Base-by-base conservation (phyloP, 768 basidiomycete genomes). In the Rhodotorula taiwanensis region DNA sequence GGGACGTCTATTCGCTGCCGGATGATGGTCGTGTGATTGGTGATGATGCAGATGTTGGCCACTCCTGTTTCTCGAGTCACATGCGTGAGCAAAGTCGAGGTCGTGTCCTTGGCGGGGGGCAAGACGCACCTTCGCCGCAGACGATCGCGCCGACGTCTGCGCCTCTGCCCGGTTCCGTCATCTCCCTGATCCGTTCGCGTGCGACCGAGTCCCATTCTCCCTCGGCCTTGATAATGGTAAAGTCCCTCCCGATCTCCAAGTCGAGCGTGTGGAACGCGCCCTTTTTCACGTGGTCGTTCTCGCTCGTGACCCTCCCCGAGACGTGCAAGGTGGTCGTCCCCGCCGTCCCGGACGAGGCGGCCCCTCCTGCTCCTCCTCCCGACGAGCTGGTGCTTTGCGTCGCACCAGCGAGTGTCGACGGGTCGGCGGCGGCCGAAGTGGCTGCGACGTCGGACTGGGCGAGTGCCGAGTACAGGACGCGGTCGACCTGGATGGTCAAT, bases 71-170 rank as follows among this genome's bases (percentile, higher is more conserved):
- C 20, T 10, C 31, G 3, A n/a, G 8, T 20, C 33, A 28, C 31
- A 31, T 21, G 3, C 2, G 30, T 9, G 16, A 4, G 30, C 13
- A 16, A 27, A 47, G 51, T 28, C 27, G 54, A 41, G 34, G 13
- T 53, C 21, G 1, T 28, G 27, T 45, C 31, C 53, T n/a, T n/a
- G n/a, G n/a, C n/a, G n/a, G 23, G 11, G 4, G 6, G 45, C 39
- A 48, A 21, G 0, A 62, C 75, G 61, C 53, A 82, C 83, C 95
- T 79, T 99, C 95, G 39, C 95, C 94, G 69, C 89, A 90, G 7
- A 99, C 89, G 28, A 99, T 81, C 0, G 95, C 95, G 20, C 89
- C 95, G 7, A 99, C 86, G 72, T 99, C 95, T 8, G 95, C 95
- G 0, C 95, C 94, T 70, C 87, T 80, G 30, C 94, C 95, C n/a